Evolutionary conservation across 352 stramenopile genomes (phyloP), one percentile per base, ranked within the genome.

Genomic region (Phytophthora citrophthora): DNA sequence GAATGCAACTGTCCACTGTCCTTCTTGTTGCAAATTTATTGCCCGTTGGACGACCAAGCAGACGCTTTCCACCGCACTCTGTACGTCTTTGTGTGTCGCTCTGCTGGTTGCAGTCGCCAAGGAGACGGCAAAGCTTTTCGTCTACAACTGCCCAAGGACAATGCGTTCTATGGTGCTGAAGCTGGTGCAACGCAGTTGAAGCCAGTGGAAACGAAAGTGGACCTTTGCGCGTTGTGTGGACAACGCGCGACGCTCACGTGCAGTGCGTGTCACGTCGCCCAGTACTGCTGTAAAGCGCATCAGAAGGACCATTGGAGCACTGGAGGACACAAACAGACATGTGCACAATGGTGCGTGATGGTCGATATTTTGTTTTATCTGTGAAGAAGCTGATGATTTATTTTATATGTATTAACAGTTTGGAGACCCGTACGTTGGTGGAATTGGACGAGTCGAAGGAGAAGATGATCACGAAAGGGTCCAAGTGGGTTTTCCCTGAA

Each of bases 11-110:
- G 29, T 54, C 74, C 77, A 27, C 59, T 97, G 58, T 64, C 83
- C 10, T 96, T 97, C 53, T 67, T 97, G 46, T 51, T 95, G 59
- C 94, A 98, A 75, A 86, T 98, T 54, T 98, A 98, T 63, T 97
- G 90, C 57, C 94, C 94, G 36, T 73, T 96, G 32, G 93, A 98
- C 71, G 85, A 96, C 18, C 58, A 83, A 12, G 27, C 68, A 18
- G 77, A 95, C 61, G 94, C 93, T 60, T 98, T 98, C 72, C 95
- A 98, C 83, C 90, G 95, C 60, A 95, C 77, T 16, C 61, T 98
- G 18, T 98, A 98, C 74, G 78, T 98, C 10, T 98, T 98, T 64
- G 88, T 86, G 36, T 98, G 94, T 76, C 81, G 90, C 32, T 86
- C 77, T 32, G 10, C 46, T 0, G 66, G 70, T 26, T 98, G 93